These are phyloP conservation scores for Raphanus hybrid DNA, from an alignment of 441 rosid genomes.

Conservation along the genomic window DNA sequence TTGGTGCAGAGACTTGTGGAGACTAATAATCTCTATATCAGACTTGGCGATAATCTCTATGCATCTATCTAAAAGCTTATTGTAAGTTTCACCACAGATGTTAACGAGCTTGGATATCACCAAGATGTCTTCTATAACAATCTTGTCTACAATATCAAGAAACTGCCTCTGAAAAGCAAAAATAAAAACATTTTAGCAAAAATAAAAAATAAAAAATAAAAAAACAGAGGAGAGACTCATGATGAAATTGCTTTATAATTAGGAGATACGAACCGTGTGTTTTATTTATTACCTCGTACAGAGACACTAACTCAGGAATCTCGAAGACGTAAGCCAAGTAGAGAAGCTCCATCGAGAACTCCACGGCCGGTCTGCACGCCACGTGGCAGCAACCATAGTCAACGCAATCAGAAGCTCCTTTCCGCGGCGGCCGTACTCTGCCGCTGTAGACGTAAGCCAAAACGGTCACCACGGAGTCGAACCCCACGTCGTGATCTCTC, in stretches of 20 bases:
- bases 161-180: constrained; percentile 55
- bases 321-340: constrained; percentile 73
- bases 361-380: constrained; percentile 76
- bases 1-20: constrained; percentile 69
- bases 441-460: constrained; percentile 76
- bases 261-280: not conserved
- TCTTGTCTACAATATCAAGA: constrained; percentile 63
- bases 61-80: constrained; percentile 55
- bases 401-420: constrained; percentile 59
- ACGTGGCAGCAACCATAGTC: constrained; percentile 74
- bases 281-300: constrained; percentile 64
- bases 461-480: constrained; percentile 61
- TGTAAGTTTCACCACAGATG: constrained; percentile 58
- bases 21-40: constrained; percentile 57
- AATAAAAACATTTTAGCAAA: too few species aligned
- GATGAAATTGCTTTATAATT: not conserved
- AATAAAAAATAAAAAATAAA: too few species aligned
- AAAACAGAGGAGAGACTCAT: not conserved
- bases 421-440: constrained; percentile 57
- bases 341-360: constrained; percentile 70
- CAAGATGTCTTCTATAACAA: constrained; percentile 63
- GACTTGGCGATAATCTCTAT: constrained; percentile 62
- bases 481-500: constrained; percentile 57
- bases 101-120: constrained; percentile 59
- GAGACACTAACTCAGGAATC: constrained; percentile 61